Conservation (phyloP, 2,329 filamentous ascomycete species). For the Cadophora sp. region DNA sequence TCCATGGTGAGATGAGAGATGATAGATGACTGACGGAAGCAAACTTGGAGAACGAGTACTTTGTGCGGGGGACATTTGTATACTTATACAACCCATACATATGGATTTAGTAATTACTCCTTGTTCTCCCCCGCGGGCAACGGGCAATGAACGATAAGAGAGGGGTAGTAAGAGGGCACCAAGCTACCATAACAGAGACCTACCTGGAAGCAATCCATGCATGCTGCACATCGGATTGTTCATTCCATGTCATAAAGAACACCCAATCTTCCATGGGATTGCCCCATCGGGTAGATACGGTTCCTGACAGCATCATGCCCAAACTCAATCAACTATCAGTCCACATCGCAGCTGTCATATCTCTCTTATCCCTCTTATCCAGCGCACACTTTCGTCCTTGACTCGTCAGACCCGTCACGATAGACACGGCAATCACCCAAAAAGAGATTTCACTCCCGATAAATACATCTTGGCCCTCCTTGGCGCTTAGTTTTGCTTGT, state of each 20-base stretch:
- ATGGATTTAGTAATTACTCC: background rate
- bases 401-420: background rate
- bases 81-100: background rate
- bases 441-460: background rate
- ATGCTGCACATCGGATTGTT: background rate
- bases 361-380: background rate
- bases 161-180: background rate
- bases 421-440: background rate
- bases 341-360: background rate
- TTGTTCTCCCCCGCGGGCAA: conserved; percentile 2
- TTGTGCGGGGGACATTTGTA: background rate
- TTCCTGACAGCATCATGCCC: too few species aligned
- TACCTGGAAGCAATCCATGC: background rate
- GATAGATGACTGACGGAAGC: background rate
- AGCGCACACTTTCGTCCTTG: background rate
- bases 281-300: conserved; percentile 11
- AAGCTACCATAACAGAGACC: background rate
- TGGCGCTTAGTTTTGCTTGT: conserved; percentile 11
- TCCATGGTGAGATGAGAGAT: conserved; percentile 11
- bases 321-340: background rate
- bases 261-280: background rate
- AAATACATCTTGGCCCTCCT: background rate
- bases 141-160: conserved; percentile 9
- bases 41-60: background rate
- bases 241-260: background rate